Evolutionary conservation across 176 grass and related monocot species (phyloP).

Genomic region (Triticum monococcum): DNA sequence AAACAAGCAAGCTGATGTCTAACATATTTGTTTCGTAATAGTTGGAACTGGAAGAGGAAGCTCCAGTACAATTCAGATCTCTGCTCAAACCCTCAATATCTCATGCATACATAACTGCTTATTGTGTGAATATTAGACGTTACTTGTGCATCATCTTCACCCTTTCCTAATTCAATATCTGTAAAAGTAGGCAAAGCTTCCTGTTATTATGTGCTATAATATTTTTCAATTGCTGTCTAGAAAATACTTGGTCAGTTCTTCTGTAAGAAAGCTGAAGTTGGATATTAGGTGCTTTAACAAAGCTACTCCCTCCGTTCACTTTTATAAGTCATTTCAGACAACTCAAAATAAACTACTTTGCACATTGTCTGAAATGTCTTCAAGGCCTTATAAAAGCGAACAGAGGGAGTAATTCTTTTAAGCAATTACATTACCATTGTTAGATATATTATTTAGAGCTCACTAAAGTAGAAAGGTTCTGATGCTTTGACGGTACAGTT

Average conservation of each 20-base stretch:
- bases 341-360: too few species aligned
- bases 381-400: slow-evolving; percentile 27
- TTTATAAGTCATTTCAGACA: too few species aligned
- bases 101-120: too few species aligned
- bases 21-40: too few species aligned
- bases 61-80: too few species aligned
- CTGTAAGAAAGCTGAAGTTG: neutral
- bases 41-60: too few species aligned
- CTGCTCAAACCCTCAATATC: too few species aligned
- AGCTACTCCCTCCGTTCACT: neutral
- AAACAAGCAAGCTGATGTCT: too few species aligned
- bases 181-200: neutral
- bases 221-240: neutral
- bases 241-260: neutral
- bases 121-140: too few species aligned
- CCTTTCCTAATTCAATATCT: too few species aligned
- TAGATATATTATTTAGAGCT: slow-evolving; percentile 63
- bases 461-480: slow-evolving; percentile 67
- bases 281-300: neutral
- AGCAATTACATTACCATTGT: slow-evolving; percentile 10
- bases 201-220: neutral
- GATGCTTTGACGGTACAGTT: slow-evolving; percentile 55
- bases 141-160: too few species aligned
- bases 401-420: too few species aligned
- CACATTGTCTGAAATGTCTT: neutral